Evolutionary conservation across 768 basidiomycete species (phyloP), one percentile per base, ranked within the genome.

Genomic region (Naganishia kalamii): DNA sequence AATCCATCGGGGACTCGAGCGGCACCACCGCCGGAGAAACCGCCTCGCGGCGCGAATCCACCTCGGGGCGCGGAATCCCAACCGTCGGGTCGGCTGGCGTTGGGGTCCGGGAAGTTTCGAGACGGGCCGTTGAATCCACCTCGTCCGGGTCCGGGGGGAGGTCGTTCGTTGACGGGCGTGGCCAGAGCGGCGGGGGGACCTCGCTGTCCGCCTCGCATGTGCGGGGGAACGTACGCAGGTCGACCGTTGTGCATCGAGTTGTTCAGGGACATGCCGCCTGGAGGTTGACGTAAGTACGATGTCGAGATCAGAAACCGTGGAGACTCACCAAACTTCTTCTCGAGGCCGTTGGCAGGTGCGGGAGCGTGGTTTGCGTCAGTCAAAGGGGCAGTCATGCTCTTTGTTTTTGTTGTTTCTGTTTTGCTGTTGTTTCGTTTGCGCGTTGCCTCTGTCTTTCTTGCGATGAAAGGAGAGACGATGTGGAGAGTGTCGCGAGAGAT

Each of bases 161-260:
- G 46, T 46, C 70, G 63, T 32, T 67, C 71, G 29, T 41, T 62
- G 40, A 67, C 69, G 32, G 67, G 63, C 40, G 74, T 72, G 23
- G 71, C 65, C 60, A 65, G 44, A 11, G 62, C 40, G 40, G 72
- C 69, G 25, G 73, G 71, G 48, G 69, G 70, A 46, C 67, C 54
- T 29, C 40, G 51, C 5, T 27, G 8, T 48, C 32, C 44, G 29
- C 63, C 70, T 50, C 78, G 71, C 63, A 77, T 70, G 72, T 79
- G 78, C 68, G 78, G 78, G 33, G 78, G 78, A 48, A 79, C 73
- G 63, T 79, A 79, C 47, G 78, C 78, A 27, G 78, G 76, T 65
- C 77, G 73, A 25, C 72, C 70, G 52, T 77, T 76, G 75, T 79
- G 77, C 29, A 79, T 43, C 27, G 54, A 52, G 25, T 37, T 43